Conservation (phyloP, 768 basidiomycete genomes). For the Lentinula lateritia region DNA sequence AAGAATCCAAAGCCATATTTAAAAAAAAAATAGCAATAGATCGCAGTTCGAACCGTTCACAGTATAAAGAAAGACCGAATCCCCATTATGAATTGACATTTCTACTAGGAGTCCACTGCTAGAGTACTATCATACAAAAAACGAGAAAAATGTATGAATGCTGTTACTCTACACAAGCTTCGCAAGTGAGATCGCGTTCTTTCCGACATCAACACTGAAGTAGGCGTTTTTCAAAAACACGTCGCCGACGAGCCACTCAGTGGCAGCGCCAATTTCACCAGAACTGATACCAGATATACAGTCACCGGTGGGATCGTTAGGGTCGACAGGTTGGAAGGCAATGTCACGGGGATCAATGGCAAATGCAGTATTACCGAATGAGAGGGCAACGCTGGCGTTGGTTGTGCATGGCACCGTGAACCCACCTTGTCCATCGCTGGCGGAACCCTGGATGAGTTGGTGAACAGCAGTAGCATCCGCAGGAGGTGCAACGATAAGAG, state of each 20-base stretch:
- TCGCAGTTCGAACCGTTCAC: not conserved
- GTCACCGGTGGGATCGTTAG: constrained; percentile 49
- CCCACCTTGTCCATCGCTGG: constrained; percentile 37
- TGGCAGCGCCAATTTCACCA: constrained; percentile 52
- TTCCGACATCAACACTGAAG: constrained; percentile 26
- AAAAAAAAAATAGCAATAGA: no score
- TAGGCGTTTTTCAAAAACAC: constrained; percentile 36
- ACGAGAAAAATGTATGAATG: not conserved
- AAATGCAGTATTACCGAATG: constrained; percentile 41
- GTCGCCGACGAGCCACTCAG: constrained; percentile 58
- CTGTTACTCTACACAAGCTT: constrained; percentile 25
- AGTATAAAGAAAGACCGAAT: not conserved
- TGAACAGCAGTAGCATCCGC: constrained; percentile 36
- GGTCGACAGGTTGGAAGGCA: constrained; percentile 45
- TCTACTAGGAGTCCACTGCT: not conserved
- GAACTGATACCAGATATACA: constrained; percentile 70
- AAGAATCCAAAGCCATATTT: no score
- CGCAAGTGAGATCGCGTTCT: constrained; percentile 28
- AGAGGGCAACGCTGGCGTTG: constrained; percentile 36
- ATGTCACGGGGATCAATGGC: constrained; percentile 64
- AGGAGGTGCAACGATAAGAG: constrained; percentile 42
- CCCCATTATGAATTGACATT: constrained; percentile 1
- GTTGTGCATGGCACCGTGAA: constrained; percentile 50
- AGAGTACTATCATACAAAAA: constrained; percentile 3
- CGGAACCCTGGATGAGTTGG: constrained; percentile 34